Evolutionary conservation across 169 alveolate genomes (phyloP), one percentile per base, ranked within the genome.

Genomic region (Plasmodium vivax): DNA sequence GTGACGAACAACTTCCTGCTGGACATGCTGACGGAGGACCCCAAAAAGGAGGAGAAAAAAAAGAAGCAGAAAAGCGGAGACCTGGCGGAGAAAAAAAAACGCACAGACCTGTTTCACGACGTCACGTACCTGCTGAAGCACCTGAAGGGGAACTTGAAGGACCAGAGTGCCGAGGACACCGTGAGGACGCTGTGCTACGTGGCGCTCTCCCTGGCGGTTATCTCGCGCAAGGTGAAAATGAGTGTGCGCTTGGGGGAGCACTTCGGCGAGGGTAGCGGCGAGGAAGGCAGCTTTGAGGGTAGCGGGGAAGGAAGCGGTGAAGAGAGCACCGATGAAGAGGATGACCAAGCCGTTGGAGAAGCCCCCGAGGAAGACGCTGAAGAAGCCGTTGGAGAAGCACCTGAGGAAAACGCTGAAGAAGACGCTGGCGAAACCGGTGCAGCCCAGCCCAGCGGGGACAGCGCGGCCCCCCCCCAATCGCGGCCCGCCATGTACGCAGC

Each of bases 111-210:
- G 47, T 88, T 79, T 54, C 23, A 88, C 74, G 32, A 88, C 71
- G 74, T 88, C 32, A 72, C 34, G 32, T 54, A 27, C 9, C 71
- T 88, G 9, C 51, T 88, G 82, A 75, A 56, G 71, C 56, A 62
- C 16, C 14, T 88, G 72, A 79, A 79, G 36, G 51, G 45, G 10
- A 88, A 88, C 32, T 27, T 80, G 19, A 75, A 88, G 68, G 72
- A 56, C 2, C 82, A 88, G 72, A 88, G 27, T 5, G 75, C 74
- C 4, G 83, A 88, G 72, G 27, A 19, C 2, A 43, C 73, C 27
- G 51, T 88, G n/a, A 38, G 30, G 19, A 36, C 87, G 1, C 2
- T 88, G 12, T 79, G 45, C 47, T 62, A 41, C 32, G 16, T 79
- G 54, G 71, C 82, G 6, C 19, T 34, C 9, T 85, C 93, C 41